These are phyloP conservation scores for apple (Malus domestica) DNA, from an alignment of 306 rosid species.

Conservation along the genomic window DNA sequence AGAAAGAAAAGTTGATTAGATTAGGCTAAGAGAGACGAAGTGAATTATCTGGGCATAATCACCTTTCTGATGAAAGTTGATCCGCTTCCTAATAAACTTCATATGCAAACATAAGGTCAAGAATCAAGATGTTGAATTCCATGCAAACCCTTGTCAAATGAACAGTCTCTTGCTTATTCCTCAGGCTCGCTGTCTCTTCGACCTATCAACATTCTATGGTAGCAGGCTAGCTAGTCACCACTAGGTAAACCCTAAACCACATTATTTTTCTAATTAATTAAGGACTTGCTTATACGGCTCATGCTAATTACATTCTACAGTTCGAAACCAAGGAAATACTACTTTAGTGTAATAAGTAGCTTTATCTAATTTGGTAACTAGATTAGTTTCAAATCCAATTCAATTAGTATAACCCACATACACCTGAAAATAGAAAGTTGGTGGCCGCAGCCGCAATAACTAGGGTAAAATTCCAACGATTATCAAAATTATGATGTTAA, in stretches of 20 bases:
- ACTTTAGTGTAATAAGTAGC: background rate
- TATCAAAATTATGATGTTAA: background rate
- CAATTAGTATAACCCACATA: background rate
- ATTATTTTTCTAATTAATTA: too few relatives aligned
- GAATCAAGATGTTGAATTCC: slow-evolving; percentile 21
- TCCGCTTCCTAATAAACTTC: background rate
- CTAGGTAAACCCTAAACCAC: background rate
- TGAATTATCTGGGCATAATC: background rate
- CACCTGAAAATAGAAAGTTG: background rate
- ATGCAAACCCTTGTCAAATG: slow-evolving; percentile 25
- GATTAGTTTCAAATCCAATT: background rate
- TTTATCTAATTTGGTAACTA: background rate
- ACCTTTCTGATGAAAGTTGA: background rate
- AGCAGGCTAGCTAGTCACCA: background rate
- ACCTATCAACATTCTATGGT: slow-evolving; percentile 6
- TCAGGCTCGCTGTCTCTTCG: slow-evolving; percentile 6
- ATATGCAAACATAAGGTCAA: background rate
- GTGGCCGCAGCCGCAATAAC: background rate
- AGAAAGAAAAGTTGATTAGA: background rate
- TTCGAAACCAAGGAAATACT: background rate
- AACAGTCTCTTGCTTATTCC: slow-evolving; percentile 21
- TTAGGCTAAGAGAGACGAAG: background rate
- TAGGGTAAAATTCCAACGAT: too few relatives aligned
- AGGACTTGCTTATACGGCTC: background rate
- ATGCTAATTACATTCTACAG: background rate